Evolutionary conservation across 352 stramenopile species (phyloP).

Genomic region (Halophytophthora batemanensis): DNA sequence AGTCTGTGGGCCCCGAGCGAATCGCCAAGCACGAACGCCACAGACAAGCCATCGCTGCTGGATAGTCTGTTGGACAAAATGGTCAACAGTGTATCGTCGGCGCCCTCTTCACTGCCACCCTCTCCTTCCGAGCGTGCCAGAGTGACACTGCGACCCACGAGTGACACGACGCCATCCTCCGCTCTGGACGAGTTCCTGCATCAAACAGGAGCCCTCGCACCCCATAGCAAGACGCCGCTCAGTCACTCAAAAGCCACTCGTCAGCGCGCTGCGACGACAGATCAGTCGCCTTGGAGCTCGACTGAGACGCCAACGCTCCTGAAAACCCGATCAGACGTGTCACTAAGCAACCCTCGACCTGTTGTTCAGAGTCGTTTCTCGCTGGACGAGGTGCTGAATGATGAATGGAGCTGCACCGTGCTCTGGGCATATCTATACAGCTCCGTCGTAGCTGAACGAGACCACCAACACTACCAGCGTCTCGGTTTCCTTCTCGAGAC

Average conservation of each 20-base stretch:
- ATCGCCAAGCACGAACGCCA: too few relatives aligned
- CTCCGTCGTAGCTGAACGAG: constrained; percentile 11
- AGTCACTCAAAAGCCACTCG: constrained; percentile 1
- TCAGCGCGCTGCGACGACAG: constrained; percentile 14
- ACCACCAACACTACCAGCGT: constrained; percentile 39
- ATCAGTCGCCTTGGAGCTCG: not conserved
- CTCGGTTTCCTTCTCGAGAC: constrained; percentile 63
- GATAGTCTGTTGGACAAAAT: constrained; percentile 32
- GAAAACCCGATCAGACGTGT: constrained; percentile 10
- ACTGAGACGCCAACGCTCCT: constrained; percentile 1
- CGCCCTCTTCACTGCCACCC: not conserved
- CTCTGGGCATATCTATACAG: constrained; percentile 75
- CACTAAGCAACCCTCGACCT: constrained; percentile 1
- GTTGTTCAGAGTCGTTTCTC: constrained; percentile 16
- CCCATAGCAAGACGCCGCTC: not conserved
- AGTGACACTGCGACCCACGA: constrained; percentile 6
- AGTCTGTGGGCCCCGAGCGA: too few relatives aligned
- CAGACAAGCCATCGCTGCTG: constrained; percentile 9
- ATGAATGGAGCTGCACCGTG: constrained; percentile 66
- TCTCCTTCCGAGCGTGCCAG: not conserved
- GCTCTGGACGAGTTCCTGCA: constrained; percentile 7
- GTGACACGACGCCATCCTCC: not conserved
- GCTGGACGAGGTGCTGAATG: constrained; percentile 56
- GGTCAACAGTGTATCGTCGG: constrained; percentile 1
- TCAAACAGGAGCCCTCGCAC: not conserved